Conservation (phyloP, 2,329 filamentous ascomycete species). For the Ascochyta lentis region DNA sequence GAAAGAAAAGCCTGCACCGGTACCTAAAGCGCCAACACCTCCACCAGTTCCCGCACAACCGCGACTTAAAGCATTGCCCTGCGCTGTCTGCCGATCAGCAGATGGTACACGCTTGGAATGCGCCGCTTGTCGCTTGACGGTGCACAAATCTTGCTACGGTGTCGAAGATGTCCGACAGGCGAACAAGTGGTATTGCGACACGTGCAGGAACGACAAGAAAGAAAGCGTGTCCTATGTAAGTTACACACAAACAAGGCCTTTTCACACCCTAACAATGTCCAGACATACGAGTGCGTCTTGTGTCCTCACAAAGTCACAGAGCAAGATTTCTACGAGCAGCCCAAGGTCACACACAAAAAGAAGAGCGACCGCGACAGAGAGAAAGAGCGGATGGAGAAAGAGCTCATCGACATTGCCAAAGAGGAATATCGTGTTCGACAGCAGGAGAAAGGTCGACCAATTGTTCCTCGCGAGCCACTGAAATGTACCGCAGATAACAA, state of each 20-base stretch:
- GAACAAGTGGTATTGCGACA: constrained; percentile 90
- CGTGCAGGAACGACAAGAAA: constrained; percentile 92
- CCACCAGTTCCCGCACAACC: constrained; percentile 77
- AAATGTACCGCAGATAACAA: constrained; percentile 97
- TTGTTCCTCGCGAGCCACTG: constrained; percentile 84
- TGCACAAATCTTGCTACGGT: constrained; percentile 94
- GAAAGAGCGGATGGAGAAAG: constrained; percentile 83
- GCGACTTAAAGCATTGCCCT: constrained; percentile 79
- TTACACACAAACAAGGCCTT: not conserved
- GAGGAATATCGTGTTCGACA: constrained; percentile 86
- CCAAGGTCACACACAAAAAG: constrained; percentile 81
- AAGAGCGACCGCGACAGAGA: constrained; percentile 92
- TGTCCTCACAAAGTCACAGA: constrained; percentile 84
- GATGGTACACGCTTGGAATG: constrained; percentile 71
- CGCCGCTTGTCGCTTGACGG: constrained; percentile 85
- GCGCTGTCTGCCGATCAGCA: constrained; percentile 79
- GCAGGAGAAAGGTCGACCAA: constrained; percentile 80
- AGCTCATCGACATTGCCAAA: constrained; percentile 78
- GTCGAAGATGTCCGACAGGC: constrained; percentile 71
- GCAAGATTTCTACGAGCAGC: constrained; percentile 82
- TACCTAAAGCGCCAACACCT: constrained; percentile 56
- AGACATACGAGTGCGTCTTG: constrained; percentile 91
- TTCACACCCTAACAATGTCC: constrained; percentile 27
- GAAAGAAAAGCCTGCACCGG: constrained; percentile 55
- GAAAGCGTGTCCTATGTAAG: constrained; percentile 88